Evolutionary conservation across 129 eudicot species (phyloP), one percentile per base, ranked within the genome.

Genomic region (Scalesia atractyloides): DNA sequence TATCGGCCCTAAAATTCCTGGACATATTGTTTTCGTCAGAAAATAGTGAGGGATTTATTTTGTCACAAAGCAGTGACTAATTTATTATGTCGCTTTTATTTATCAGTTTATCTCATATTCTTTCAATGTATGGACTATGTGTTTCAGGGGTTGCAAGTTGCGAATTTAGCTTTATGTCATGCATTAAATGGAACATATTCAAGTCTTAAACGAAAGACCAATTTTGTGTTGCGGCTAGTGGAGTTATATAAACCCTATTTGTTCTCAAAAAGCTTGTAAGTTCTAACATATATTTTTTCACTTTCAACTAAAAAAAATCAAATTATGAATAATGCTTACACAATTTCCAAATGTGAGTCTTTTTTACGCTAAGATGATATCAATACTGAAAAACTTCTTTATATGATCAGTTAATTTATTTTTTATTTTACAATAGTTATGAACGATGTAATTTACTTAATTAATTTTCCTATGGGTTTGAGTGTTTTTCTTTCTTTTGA

Each of bases 211-310:
- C 50, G 85, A 66, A 86, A 81, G 44, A 70, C 74, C 56, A 80
- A 80, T 5, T 67, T 46, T 30, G 78, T 78, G 20, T 37, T 76
- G 64, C 54, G 83, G 39, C 61, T 86, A 48, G 76, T 72, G 36
- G 90, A 86, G 5, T 56, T 86, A n/a, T 86, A 86, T 76, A 69
- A 69, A 74, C 83, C 90, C 14, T 86, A 82, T 70, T 33, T 86
- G 69, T 86, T 82, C 77, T 86, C 78, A 65, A 77, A 85, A 67
- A 83, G 82, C 76, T 73, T 72, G 90, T 82, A 80, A 67, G 83
- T 76, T 64, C 26, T 5, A 5, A 5, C 9, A 41, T 41, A 6
- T 30, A 30, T 30, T 3, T 30, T 4, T 2, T 30, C 34, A 30
- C 34, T 30, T 30, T 30, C 4, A 30, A 30, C 0, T 26, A 30